phyloP scores from a whole-genome alignment of 2,329 filamentous ascomycete species.

The Xylariales sp. region DNA sequence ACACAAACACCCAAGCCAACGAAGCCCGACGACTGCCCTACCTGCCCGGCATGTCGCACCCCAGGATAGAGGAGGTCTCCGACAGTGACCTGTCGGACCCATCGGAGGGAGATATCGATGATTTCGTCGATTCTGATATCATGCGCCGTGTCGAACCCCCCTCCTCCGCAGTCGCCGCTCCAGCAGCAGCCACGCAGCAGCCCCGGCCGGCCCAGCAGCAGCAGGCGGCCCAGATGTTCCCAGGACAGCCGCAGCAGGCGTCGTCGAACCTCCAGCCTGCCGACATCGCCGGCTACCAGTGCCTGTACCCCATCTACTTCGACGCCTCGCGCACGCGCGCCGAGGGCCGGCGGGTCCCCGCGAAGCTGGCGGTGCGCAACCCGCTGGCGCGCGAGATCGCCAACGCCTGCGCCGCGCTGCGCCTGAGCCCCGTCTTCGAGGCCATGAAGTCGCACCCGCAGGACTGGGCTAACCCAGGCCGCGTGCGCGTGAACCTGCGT shows the following conservation, averaged over 20 bases:
- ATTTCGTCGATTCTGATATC: slow-evolving; percentile 56
- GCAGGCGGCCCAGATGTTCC: slow-evolving; percentile 21
- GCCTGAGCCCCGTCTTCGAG: slow-evolving; percentile 75
- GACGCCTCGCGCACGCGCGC: slow-evolving; percentile 70
- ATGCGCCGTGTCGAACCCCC: slow-evolving; percentile 38
- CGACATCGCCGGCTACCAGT: slow-evolving; percentile 73
- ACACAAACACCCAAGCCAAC: too few species aligned
- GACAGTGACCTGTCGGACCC: slow-evolving; percentile 75
- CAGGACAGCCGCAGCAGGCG: slow-evolving; percentile 11
- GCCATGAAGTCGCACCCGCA: slow-evolving; percentile 90
- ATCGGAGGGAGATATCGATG: slow-evolving; percentile 76
- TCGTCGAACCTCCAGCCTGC: slow-evolving; percentile 36
- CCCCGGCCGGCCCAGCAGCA: slow-evolving; percentile 13
- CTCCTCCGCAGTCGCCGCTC: too few species aligned
- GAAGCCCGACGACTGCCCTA: too few species aligned
- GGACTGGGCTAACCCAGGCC: slow-evolving; percentile 95
- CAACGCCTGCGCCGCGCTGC: slow-evolving; percentile 72
- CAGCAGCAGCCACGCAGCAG: slow-evolving; percentile 21
- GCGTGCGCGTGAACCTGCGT: slow-evolving; percentile 77
- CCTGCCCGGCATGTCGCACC: slow-evolving; percentile 65
- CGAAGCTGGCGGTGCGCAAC: slow-evolving; percentile 70
- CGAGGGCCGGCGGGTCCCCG: slow-evolving; percentile 75
- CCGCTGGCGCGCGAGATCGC: slow-evolving; percentile 88
- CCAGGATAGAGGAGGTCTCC: slow-evolving; percentile 87
- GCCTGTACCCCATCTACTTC: slow-evolving; percentile 95